A percentile compares a stretch with the other conserved stretches of the same genome.
Evolutionary conservation across 768 basidiomycete species (phyloP).

Genomic region (Phlegmacium glaucopus): DNA sequence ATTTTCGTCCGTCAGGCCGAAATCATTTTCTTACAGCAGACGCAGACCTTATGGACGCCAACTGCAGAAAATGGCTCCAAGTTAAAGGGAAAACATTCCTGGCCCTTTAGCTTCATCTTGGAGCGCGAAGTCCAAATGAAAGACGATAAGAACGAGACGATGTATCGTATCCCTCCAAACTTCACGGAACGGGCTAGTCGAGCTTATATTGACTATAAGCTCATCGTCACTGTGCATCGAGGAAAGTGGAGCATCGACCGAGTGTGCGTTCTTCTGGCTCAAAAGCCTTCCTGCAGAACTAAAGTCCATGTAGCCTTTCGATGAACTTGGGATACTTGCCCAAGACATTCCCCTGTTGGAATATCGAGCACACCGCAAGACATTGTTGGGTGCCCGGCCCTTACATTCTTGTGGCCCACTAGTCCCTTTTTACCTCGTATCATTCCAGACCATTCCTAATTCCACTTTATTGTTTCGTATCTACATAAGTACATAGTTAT

Average conservation of each 20-base stretch:
- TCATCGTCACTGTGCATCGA: not conserved
- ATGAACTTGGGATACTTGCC: slow-evolving; percentile 32
- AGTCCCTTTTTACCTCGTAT: too few relatives aligned
- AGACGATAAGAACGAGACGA: slow-evolving; percentile 26
- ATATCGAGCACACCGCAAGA: too few relatives aligned
- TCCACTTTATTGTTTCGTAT: too few relatives aligned
- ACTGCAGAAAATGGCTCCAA: slow-evolving; percentile 26
- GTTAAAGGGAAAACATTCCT: slow-evolving; percentile 40
- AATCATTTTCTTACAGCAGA: slow-evolving; percentile 39
- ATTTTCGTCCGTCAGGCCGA: slow-evolving; percentile 58
- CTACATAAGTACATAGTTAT: too few relatives aligned
- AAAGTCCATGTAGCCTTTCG: slow-evolving; percentile 38
- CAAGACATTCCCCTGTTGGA: slow-evolving; percentile 21
- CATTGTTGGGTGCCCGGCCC: too few relatives aligned
- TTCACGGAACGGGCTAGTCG: not conserved
- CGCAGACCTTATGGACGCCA: slow-evolving; percentile 41
- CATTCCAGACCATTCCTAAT: too few relatives aligned
- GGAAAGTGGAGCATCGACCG: not conserved
- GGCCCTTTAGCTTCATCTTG: slow-evolving; percentile 46
- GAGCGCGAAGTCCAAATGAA: slow-evolving; percentile 39
- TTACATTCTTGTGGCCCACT: too few relatives aligned
- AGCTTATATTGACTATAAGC: not conserved
- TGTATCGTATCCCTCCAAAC: slow-evolving; percentile 21
- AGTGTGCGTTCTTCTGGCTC: not conserved
- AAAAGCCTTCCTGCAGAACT: slow-evolving; percentile 30